Evolutionary conservation across 305 asterid species (phyloP), one percentile per base, ranked within the genome.

Genomic region (Rubia peregrina): DNA sequence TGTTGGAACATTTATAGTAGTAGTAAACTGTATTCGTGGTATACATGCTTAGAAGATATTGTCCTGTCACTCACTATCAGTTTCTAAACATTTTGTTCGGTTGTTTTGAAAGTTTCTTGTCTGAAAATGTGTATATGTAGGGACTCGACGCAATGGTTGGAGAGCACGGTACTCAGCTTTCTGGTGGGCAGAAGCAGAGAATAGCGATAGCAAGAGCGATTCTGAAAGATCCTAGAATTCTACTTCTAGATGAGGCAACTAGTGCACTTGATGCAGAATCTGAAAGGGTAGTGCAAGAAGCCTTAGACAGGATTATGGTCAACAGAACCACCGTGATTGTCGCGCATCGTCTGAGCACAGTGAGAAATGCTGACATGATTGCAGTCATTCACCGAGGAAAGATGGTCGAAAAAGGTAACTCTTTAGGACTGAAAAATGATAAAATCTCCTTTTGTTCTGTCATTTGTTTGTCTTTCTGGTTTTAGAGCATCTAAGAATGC

Each of bases 111-210:
- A 7, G 5, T 11, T 44, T 33, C 43, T 36, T 2, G 61, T 72
- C 62, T 21, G 43, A 69, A 60, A 46, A 51, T 80, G 66, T 30
- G 21, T 51, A 21, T 5, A 1, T 73, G 82, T 78, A 91, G 96
- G 98, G 96, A 6, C 71, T 92, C 22, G 96, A 92, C 61, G 84
- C 96, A 36, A 82, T 79, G 85, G 98, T 92, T 63, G 96, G 98
- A 30, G 98, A 92, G 66, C 96, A 92, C 43, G 98, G 98, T 38
- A 90, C 98, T 63, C 96, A 87, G 82, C 94, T 92, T 49, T 92
- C 98, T 6, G 98, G 98, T 14, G 98, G 96, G 60, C 98, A 92
- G 80, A 92, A 90, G 87, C 98, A 92, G 68, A 86, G 98, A 77
- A 83, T 92, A 1, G 98, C 96, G 19, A 92, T 92, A 78, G 96